Percentiles rank a stretch among this genome's conserved stretches.
Conservation (phyloP, 352 stramenopile genomes). For the Phytophthora gonapodyides region DNA sequence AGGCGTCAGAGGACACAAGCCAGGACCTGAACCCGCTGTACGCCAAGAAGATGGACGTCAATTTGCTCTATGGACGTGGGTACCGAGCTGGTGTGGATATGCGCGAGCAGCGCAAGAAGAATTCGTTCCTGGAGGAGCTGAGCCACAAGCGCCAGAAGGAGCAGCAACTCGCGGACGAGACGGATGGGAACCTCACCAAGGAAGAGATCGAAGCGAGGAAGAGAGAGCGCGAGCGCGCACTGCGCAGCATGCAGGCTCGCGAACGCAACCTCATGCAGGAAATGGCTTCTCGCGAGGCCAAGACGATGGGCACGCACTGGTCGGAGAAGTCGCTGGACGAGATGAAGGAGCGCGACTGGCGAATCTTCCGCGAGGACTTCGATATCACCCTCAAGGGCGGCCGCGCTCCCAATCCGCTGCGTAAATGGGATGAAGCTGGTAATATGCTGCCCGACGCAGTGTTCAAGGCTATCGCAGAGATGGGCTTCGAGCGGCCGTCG, state of each 20-base stretch:
- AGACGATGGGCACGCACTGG: constrained; percentile 90
- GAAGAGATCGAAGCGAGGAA: constrained; percentile 67
- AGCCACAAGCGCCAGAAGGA: constrained; percentile 88
- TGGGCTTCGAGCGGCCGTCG: constrained; percentile 96
- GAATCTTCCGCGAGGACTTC: constrained; percentile 99
- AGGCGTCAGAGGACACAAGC: constrained; percentile 92
- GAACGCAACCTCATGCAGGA: constrained; percentile 65
- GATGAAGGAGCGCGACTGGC: constrained; percentile 98
- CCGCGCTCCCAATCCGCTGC: constrained; percentile 92
- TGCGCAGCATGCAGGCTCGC: constrained; percentile 75
- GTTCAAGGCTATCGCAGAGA: constrained; percentile 88
- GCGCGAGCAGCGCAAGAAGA: constrained; percentile 92
- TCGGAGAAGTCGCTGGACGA: constrained; percentile 93
- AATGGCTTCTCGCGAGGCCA: constrained; percentile 67
- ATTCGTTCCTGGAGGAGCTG: constrained; percentile 89
- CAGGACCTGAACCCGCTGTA: constrained; percentile 93
- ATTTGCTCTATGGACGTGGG: constrained; percentile 90
- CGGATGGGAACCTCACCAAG: constrained; percentile 57
- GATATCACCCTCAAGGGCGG: constrained; percentile 96
- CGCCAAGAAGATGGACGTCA: constrained; percentile 86
- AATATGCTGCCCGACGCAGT: constrained; percentile 67
- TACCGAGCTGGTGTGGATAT: constrained; percentile 94
- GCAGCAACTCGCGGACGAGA: constrained; percentile 67
- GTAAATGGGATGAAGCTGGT: constrained; percentile 88
- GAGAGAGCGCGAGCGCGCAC: constrained; percentile 67